Evolutionary conservation across 208 protist species (phyloP).

Genomic region (Trypanosoma grayi): DNA sequence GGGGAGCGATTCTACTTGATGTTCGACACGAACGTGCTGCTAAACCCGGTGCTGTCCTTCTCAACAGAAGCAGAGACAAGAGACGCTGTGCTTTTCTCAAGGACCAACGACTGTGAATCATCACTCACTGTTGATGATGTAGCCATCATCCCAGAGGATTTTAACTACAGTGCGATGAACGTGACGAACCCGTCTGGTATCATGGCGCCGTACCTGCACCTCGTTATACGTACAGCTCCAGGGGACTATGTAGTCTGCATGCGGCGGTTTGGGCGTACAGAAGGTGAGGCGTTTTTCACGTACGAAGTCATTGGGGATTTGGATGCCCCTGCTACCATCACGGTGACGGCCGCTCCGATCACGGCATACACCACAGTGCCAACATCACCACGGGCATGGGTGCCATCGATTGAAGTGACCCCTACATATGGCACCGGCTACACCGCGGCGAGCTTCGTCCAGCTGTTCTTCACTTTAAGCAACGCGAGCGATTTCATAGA

Average conservation of each 20-base stretch:
- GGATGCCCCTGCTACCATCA: constrained; percentile 34
- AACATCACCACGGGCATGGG: constrained; percentile 48
- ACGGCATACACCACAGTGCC: constrained; percentile 49
- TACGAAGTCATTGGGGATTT: constrained; percentile 67
- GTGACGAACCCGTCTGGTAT: constrained; percentile 26
- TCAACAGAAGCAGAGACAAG: constrained; percentile 5
- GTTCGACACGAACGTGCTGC: constrained; percentile 64
- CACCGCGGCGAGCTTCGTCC: constrained; percentile 25
- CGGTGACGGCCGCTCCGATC: constrained; percentile 50
- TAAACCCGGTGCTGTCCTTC: constrained; percentile 39
- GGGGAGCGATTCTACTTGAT: constrained; percentile 82
- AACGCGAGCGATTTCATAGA: constrained; percentile 44
- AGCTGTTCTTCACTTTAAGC: constrained; percentile 72
- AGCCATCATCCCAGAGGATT: constrained; percentile 48
- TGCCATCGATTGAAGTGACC: constrained; percentile 49
- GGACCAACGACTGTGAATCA: constrained; percentile 29
- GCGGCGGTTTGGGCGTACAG: constrained; percentile 43
- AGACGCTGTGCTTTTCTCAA: constrained; percentile 65
- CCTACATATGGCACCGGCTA: constrained; percentile 29
- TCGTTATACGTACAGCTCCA: constrained; percentile 57
- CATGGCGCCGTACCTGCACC: constrained; percentile 61
- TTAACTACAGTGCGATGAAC: constrained; percentile 61
- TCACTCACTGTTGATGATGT: constrained; percentile 33
- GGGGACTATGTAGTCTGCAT: constrained; percentile 79
- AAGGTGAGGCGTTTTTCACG: constrained; percentile 69